Evolutionary conservation across 2,329 filamentous ascomycete species (phyloP), one percentile per base, ranked within the genome.

Genomic region (Calonectria pteridis): DNA sequence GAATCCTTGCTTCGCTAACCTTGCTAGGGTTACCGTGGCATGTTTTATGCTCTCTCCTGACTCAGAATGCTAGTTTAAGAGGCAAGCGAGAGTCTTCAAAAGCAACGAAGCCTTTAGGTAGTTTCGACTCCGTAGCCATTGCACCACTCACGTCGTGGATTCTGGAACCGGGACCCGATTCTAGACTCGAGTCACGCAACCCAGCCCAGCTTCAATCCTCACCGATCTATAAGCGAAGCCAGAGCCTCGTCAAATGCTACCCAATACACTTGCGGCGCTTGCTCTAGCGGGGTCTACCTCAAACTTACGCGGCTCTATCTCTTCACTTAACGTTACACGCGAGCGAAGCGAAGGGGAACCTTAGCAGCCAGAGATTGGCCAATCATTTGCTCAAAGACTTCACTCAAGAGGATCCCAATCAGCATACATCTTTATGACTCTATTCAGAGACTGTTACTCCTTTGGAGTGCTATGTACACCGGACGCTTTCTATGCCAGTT

Each of bases 371-470:
- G 20, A 46, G 43, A 13, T n/a, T 4, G 0, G 11, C 43, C 43
- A 46, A 46, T 46, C 43, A 46, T n/a, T 46, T 23, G n/a, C 9
- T 31, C 28, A 29, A 29, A 6, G 14, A 20, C 6, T 18, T 53
- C 50, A 53, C 23, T 51, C 13, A 53, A 18, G 20, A 31, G 28
- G 43, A 29, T 53, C 26, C 26, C 26, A 10, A 11, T 23, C 28
- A 55, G 35, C 4, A 14, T 29, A 26, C 55, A 33, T 65, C 69
- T 73, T 49, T 28, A 66, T 70, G 58, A 71, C 73, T 71, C 28
- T 73, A 59, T 74, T 79, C 64, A 79, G 75, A 75, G 76, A 73
- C 72, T 74, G 70, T 59, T 78, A 64, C 64, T 77, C 67, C 68
- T 78, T 71, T 64, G 40, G 58, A 62, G 63, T 70, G 55, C 64